phyloP scores from a whole-genome alignment of 208 protist species.

The Trypanosoma congolense region DNA sequence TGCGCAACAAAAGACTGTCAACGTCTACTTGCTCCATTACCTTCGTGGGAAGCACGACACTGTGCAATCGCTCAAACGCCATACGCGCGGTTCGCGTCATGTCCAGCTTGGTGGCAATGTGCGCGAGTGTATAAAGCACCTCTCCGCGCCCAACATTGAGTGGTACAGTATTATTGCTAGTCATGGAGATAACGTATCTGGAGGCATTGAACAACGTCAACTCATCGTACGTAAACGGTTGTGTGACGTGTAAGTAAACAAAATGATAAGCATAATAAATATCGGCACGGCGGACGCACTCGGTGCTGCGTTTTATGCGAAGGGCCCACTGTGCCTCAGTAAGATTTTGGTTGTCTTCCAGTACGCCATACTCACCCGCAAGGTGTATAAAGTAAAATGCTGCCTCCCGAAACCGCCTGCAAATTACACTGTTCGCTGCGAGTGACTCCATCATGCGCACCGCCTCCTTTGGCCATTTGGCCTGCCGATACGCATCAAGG shows the following conservation, averaged over 20 bases:
- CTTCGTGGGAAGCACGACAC: conserved; percentile 69
- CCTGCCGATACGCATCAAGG: conserved; percentile 87
- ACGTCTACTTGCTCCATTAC: conserved; percentile 91
- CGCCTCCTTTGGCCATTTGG: conserved; percentile 87
- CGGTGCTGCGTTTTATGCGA: conserved; percentile 71
- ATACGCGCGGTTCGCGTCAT: conserved; percentile 88
- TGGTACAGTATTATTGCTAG: conserved; percentile 55
- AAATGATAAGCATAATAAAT: conserved; percentile 92
- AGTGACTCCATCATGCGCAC: conserved; percentile 90
- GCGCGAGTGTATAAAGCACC: conserved; percentile 84
- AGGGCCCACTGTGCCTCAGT: conserved; percentile 48
- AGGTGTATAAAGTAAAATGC: conserved; percentile 91
- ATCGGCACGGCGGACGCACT: conserved; percentile 76
- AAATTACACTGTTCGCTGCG: conserved; percentile 89
- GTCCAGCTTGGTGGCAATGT: conserved; percentile 74
- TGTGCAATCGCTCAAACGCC: conserved; percentile 87
- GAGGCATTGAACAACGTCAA: conserved; percentile 84
- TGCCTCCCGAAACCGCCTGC: conserved; percentile 86
- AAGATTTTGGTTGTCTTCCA: conserved; percentile 57
- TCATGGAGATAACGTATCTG: conserved; percentile 75
- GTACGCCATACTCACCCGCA: conserved; percentile 70
- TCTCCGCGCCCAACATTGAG: conserved; percentile 87
- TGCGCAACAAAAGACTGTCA: conserved; percentile 82
- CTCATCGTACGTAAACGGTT: conserved; percentile 86
- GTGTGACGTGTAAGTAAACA: conserved; percentile 83